phyloP scores from a whole-genome alignment of 352 stramenopile genomes.

The Pythium dissotocum region DNA sequence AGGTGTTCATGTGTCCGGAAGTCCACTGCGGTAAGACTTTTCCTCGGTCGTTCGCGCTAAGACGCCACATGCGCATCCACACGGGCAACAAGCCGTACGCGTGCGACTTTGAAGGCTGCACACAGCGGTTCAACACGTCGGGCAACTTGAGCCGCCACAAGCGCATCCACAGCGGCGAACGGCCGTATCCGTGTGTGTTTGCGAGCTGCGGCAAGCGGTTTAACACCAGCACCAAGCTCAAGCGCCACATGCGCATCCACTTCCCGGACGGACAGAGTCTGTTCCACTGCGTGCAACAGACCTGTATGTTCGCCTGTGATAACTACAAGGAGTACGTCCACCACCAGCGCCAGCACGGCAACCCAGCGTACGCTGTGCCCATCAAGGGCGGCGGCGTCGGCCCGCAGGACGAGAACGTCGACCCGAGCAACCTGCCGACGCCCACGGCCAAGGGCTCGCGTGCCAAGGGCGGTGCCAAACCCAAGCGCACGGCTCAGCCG shows the following conservation, averaged over 20 bases:
- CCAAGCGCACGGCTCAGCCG: conserved; percentile 7
- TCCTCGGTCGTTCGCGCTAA: conserved; percentile 78
- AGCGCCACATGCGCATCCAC: conserved; percentile 87
- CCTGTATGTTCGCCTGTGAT: conserved; percentile 66
- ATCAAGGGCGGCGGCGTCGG: conserved; percentile 3
- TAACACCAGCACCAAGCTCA: conserved; percentile 90
- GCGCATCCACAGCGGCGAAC: conserved; percentile 83
- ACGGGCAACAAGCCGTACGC: conserved; percentile 82
- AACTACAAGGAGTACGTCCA: conserved; percentile 86
- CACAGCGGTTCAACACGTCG: conserved; percentile 85
- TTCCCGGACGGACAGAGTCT: conserved; percentile 77
- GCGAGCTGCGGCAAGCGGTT: conserved; percentile 81
- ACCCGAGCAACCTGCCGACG: conserved; percentile 15
- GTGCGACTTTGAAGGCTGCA: conserved; percentile 75
- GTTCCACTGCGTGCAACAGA: conserved; percentile 64
- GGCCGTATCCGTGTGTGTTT: conserved; percentile 80
- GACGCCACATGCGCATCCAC: conserved; percentile 84
- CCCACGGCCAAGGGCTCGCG: not conserved
- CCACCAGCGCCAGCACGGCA: conserved; percentile 43
- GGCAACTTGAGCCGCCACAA: conserved; percentile 88
- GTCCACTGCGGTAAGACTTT: conserved; percentile 86
- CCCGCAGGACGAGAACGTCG: conserved; percentile 18
- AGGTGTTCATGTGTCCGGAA: conserved; percentile 73
- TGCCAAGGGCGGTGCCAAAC: conserved; percentile 6
- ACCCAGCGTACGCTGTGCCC: conserved; percentile 10